Conservation (phyloP, 2,329 filamentous ascomycete species). For the Pseudogymnoascus sp. region DNA sequence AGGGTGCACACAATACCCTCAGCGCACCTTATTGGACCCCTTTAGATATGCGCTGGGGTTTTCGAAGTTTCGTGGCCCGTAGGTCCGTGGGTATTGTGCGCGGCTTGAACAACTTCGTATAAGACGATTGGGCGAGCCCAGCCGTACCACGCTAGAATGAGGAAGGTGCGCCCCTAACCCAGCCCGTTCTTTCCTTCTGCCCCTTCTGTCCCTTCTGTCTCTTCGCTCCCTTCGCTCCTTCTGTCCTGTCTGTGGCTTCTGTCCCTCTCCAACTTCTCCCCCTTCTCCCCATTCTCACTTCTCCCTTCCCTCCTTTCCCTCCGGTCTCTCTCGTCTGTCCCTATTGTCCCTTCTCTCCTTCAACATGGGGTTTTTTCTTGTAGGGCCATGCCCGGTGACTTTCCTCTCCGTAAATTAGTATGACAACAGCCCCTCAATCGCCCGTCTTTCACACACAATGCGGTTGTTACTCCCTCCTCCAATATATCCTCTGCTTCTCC, state of each 20-base stretch:
- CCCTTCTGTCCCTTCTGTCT: background rate
- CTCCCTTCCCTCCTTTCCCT: too few species aligned
- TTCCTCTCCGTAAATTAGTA: background rate
- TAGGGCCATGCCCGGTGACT: background rate
- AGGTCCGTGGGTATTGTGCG: background rate
- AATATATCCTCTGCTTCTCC: background rate
- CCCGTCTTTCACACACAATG: background rate
- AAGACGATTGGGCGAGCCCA: background rate
- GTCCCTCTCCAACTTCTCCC: too few species aligned
- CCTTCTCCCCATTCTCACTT: background rate
- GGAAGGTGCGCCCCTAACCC: background rate
- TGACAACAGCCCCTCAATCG: background rate
- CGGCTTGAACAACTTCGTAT: background rate
- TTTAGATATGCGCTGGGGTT: background rate
- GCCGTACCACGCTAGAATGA: background rate
- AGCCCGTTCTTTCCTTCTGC: background rate
- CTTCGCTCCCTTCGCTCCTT: too few species aligned
- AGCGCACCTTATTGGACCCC: background rate
- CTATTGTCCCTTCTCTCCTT: background rate
- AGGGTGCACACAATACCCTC: background rate
- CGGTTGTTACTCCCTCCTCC: background rate
- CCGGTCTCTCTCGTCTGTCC: too few species aligned
- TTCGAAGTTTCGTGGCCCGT: background rate
- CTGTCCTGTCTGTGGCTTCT: too few species aligned
- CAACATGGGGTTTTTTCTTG: background rate